A percentile compares a stretch with the other conserved stretches of the same genome.
phyloP scores from a whole-genome alignment of 768 basidiomycete genomes.

The Rhodosporidiobolus sp. region DNA sequence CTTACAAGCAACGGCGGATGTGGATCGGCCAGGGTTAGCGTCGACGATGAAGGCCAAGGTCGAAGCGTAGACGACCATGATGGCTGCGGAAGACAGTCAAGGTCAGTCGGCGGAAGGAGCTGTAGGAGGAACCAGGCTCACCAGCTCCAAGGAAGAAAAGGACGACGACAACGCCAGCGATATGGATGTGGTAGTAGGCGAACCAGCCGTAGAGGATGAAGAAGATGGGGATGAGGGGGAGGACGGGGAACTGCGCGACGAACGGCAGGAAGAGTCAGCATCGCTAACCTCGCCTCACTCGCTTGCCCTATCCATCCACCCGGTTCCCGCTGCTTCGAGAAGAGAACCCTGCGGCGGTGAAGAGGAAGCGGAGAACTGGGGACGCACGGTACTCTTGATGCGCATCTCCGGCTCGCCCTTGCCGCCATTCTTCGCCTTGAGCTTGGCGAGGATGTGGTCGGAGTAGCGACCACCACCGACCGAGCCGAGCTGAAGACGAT shows the following conservation, averaged over 20 bases:
- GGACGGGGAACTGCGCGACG: slow-evolving; percentile 49
- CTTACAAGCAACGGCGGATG: slow-evolving; percentile 61
- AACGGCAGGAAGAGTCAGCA: too few relatives aligned
- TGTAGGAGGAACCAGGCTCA: slow-evolving; percentile 53
- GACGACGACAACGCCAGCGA: slow-evolving; percentile 67
- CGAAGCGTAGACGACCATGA: slow-evolving; percentile 59
- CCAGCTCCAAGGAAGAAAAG: slow-evolving; percentile 72
- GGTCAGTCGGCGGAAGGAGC: too few relatives aligned
- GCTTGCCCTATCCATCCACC: too few relatives aligned
- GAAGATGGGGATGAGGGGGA: slow-evolving; percentile 60
- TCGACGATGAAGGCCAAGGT: slow-evolving; percentile 83
- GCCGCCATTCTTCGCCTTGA: slow-evolving; percentile 55
- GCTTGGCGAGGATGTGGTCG: slow-evolving; percentile 54
- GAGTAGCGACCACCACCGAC: slow-evolving; percentile 62
- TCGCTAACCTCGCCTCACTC: too few relatives aligned
- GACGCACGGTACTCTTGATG: slow-evolving; percentile 13
- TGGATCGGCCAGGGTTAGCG: slow-evolving; percentile 74
- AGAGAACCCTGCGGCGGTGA: too few relatives aligned
- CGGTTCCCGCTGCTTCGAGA: too few relatives aligned
- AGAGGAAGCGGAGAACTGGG: too few relatives aligned
- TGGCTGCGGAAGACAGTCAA: too few relatives aligned
- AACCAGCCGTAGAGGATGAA: slow-evolving; percentile 75
- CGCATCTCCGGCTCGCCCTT: slow-evolving; percentile 59
- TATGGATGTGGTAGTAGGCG: slow-evolving; percentile 60
- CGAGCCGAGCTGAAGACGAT: slow-evolving; percentile 53